Evolutionary conservation across 495 filamentous ascomycete species (phyloP).

Genomic region (Aspergillus taichungensis): DNA sequence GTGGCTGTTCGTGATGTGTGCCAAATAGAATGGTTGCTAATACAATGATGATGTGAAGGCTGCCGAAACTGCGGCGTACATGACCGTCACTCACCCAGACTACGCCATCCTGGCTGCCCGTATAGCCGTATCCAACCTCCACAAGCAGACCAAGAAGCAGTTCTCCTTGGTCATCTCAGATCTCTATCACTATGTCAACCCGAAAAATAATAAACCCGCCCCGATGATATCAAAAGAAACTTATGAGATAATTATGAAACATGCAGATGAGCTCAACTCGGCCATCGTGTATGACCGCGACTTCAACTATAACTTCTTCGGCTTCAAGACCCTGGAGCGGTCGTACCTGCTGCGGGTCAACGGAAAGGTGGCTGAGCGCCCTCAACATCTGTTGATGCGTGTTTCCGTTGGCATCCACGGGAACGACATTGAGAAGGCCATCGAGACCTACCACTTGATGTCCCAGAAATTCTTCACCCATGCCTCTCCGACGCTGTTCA

Average conservation of each 20-base stretch:
- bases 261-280: slow-evolving; percentile 93
- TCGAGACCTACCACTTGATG: slow-evolving; percentile 98
- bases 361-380: slow-evolving; percentile 89
- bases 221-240: slow-evolving; percentile 90
- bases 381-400: slow-evolving; percentile 99
- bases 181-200: slow-evolving; percentile 93
- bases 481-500: slow-evolving; percentile 95
- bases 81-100: slow-evolving; percentile 98
- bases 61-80: slow-evolving; percentile 97
- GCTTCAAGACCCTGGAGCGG: slow-evolving; percentile 97
- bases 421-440: slow-evolving; percentile 82
- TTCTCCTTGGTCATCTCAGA: slow-evolving; percentile 90
- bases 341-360: slow-evolving; percentile 92
- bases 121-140: slow-evolving; percentile 97
- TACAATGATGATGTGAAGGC: slow-evolving; percentile 47
- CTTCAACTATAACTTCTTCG: slow-evolving; percentile 99
- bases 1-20: background rate
- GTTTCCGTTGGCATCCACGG: slow-evolving; percentile 95
- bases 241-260: slow-evolving; percentile 87
- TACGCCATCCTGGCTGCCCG: slow-evolving; percentile 98
- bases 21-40: slow-evolving; percentile 6
- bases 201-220: slow-evolving; percentile 72
- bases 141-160: slow-evolving; percentile 99
- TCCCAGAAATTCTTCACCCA: slow-evolving; percentile 97
- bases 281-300: slow-evolving; percentile 98